These are phyloP conservation scores for Danielozyma ontarioensis DNA, from an alignment of 805 yeast genomes.

Conservation along the genomic window DNA sequence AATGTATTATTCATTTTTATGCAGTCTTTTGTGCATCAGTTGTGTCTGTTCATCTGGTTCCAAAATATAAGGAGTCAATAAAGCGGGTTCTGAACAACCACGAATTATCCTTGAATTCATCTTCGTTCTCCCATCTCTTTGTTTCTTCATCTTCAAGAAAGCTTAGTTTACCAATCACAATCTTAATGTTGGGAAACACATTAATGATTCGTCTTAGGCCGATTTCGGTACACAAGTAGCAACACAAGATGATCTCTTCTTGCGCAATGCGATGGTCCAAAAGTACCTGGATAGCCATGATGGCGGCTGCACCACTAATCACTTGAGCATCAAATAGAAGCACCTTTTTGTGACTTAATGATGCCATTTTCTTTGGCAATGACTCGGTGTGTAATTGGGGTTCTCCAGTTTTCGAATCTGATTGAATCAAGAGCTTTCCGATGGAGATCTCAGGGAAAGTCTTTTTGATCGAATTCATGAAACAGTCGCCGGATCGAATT, in stretches of 20 bases:
- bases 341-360: constrained; percentile 34
- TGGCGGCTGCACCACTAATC: constrained; percentile 88
- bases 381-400: constrained; percentile 85
- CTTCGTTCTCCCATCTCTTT: constrained; percentile 22
- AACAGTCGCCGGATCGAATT: constrained; percentile 90
- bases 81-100: constrained; percentile 65
- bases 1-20: no score
- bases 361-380: constrained; percentile 46
- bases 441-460: constrained; percentile 72
- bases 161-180: constrained; percentile 68
- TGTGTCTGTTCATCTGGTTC: no score
- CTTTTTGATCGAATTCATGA: constrained; percentile 70
- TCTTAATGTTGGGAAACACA: constrained; percentile 66
- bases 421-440: constrained; percentile 83
- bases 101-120: constrained; percentile 42
- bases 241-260: constrained; percentile 59
- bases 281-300: constrained; percentile 88
- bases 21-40: no score
- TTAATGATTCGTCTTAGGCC: constrained; percentile 69
- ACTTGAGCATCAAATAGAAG: constrained; percentile 82
- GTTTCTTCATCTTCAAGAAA: constrained; percentile 21
- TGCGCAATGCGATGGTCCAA: constrained; percentile 70
- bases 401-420: constrained; percentile 87
- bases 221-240: constrained; percentile 71
- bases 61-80: constrained; percentile 74